Conservation (phyloP, 805 yeast species). For the Priceomyces carsonii region DNA sequence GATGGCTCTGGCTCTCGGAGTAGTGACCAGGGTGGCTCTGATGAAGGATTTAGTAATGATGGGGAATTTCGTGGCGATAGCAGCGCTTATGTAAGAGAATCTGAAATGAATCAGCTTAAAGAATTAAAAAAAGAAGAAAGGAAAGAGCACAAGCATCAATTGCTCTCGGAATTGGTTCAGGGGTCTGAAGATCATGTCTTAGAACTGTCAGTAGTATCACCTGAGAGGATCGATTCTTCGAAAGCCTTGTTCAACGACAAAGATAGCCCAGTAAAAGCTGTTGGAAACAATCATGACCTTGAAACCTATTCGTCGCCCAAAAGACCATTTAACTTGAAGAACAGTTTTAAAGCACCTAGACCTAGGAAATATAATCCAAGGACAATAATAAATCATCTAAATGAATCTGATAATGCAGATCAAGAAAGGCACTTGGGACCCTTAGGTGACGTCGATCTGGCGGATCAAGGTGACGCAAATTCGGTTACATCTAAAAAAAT, state of each 20-base stretch:
- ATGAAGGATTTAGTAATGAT: slow-evolving; percentile 1
- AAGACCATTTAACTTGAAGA: slow-evolving; percentile 27
- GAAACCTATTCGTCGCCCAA: slow-evolving; percentile 6
- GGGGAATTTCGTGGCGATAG: neutral
- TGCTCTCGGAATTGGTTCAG: slow-evolving; percentile 46
- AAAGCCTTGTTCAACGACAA: slow-evolving; percentile 37
- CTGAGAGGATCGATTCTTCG: slow-evolving; percentile 15
- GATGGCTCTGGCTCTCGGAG: slow-evolving; percentile 3
- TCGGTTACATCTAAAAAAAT: slow-evolving; percentile 17
- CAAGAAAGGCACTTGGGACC: slow-evolving; percentile 23
- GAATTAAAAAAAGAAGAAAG: slow-evolving; percentile 38
- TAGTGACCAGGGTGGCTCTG: slow-evolving; percentile 1
- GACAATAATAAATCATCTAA: slow-evolving; percentile 30
- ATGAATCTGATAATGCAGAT: slow-evolving; percentile 6
- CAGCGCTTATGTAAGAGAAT: slow-evolving; percentile 2
- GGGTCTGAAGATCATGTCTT: slow-evolving; percentile 30
- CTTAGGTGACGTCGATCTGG: slow-evolving; percentile 17
- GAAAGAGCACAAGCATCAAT: slow-evolving; percentile 27
- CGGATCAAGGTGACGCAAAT: slow-evolving; percentile 8
- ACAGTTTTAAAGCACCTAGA: slow-evolving; percentile 30
- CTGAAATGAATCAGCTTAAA: slow-evolving; percentile 21
- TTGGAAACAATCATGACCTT: slow-evolving; percentile 5
- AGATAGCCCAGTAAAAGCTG: slow-evolving; percentile 27
- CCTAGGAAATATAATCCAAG: slow-evolving; percentile 30
- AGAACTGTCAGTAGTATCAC: slow-evolving; percentile 37